Base-by-base conservation (phyloP, 345 rosid genomes). In the Hibiscus syriacus region DNA sequence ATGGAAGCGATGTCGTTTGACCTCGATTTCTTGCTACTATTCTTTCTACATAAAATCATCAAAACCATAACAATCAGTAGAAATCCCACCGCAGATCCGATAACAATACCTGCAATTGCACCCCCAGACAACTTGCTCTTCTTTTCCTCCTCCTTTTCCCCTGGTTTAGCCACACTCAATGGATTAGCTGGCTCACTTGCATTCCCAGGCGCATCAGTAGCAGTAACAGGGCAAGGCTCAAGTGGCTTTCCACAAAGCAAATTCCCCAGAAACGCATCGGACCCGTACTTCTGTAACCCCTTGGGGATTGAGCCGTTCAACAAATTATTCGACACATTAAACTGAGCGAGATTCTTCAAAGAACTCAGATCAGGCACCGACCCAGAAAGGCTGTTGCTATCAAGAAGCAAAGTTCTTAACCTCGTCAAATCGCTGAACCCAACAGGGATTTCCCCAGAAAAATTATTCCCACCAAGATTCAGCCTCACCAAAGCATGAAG, bases 211-310 rank as follows among this genome's bases (percentile, higher is more conserved):
- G 88, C 54, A 6, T 64, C 0, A 43, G 89, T 80, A 29, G 73
- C 57, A 39, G 59, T 41, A n/a, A 59, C 66, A 60, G 73, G 52
- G 32, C 73, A 69, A 29, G 72, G 34, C 53, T 30, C 75, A 8
- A 95, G 86, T 4, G 99, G 99, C 58, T 71, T 69, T 7, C 99
- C 99, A 56, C 99, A 95, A 7, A 95, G 83, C 0, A 86, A 82
- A 78, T 80, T 95, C 19, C 96, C 97, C 55, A 78, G 2, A 77
- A 90, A 95, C 9, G 98, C 81, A 70, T 66, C 68, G 1, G 80
- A 56, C 1, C 73, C 77, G 59, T 86, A 95, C 4, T n/a, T 54
- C 71, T 74, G 58, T 3, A 95, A 55, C 64, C 57, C 69, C 26
- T 55, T 72, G 0, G 98, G 98, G 36, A 95, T 78, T 12, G 98